Conservation (phyloP, 2,329 filamentous ascomycete species). For the Aspergillus sp. region DNA sequence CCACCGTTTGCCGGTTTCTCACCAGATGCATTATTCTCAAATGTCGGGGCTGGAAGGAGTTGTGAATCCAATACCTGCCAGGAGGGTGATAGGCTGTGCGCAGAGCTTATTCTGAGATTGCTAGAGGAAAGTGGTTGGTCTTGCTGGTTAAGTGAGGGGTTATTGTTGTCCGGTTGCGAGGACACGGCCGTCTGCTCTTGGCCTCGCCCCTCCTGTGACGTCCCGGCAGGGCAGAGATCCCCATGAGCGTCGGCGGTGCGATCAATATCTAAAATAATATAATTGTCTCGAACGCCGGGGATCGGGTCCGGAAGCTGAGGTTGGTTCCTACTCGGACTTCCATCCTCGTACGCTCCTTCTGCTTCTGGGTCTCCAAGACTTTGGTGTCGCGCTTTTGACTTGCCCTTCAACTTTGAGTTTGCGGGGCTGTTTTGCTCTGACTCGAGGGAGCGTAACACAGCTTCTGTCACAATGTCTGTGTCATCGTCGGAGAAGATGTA, state of each 20-base stretch:
- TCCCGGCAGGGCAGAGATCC: constrained; percentile 15
- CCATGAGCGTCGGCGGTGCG: constrained; percentile 15
- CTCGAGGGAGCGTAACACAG: constrained; percentile 58
- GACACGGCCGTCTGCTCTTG: constrained; percentile 19
- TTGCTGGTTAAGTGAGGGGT: constrained; percentile 10
- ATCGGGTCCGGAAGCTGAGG: constrained; percentile 48
- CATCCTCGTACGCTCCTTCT: constrained; percentile 18
- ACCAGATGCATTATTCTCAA: constrained; percentile 56
- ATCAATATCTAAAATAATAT: constrained; percentile 57
- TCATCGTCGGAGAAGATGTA: constrained; percentile 96
- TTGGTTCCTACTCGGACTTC: constrained; percentile 24
- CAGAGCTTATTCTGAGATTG: constrained; percentile 61
- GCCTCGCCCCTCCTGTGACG: constrained; percentile 12
- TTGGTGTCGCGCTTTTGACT: neutral
- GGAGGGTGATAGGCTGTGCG: constrained; percentile 69
- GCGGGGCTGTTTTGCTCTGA: constrained; percentile 37
- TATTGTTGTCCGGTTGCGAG: neutral
- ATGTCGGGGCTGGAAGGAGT: constrained; percentile 62
- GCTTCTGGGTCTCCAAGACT: constrained; percentile 7
- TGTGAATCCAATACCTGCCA: constrained; percentile 66
- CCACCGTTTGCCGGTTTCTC: constrained; percentile 46
- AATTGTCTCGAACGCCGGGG: constrained; percentile 53
- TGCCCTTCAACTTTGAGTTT: constrained; percentile 19
- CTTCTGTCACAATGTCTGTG: constrained; percentile 69
- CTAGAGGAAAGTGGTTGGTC: neutral